A percentile compares a stretch with the other conserved stretches of the same genome.
These are phyloP conservation scores for Rhizophora mangle DNA, from an alignment of 345 rosid genomes.

Conservation along the genomic window DNA sequence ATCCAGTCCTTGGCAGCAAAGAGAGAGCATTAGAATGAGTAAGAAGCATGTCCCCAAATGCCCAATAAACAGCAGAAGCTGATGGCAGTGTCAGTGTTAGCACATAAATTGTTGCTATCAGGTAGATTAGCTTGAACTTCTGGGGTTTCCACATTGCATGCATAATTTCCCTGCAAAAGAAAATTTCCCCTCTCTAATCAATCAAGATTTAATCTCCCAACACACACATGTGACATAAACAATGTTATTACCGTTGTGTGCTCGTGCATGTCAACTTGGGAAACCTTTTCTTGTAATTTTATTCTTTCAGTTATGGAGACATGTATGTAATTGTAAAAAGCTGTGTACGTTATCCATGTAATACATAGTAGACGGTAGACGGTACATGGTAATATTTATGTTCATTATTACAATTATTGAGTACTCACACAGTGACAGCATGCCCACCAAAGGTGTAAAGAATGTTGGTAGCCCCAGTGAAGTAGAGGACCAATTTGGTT, in stretches of 20 bases:
- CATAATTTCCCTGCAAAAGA: constrained; percentile 72
- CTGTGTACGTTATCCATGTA: too few species aligned
- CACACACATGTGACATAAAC: neutral
- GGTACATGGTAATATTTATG: neutral
- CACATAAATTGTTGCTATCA: constrained; percentile 81
- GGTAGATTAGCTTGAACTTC: constrained; percentile 85
- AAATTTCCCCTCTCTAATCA: too few species aligned
- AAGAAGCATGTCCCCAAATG: constrained; percentile 78
- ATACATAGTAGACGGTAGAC: too few species aligned
- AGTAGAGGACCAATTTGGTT: constrained; percentile 84
- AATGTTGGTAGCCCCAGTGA: constrained; percentile 96
- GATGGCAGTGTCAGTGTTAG: constrained; percentile 88
- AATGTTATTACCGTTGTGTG: too few species aligned
- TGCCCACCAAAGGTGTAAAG: constrained; percentile 98
- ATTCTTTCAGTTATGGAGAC: too few species aligned
- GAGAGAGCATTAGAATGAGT: constrained; percentile 90
- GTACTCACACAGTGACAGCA: constrained; percentile 92
- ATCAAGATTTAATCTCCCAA: neutral
- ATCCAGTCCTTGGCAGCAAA: constrained; percentile 70
- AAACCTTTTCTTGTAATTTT: too few species aligned
- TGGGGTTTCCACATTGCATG: constrained; percentile 99
- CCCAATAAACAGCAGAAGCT: constrained; percentile 97
- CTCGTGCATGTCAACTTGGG: too few species aligned
- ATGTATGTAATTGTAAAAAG: too few species aligned
- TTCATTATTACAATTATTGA: neutral